Base-by-base conservation (phyloP, 2,329 filamentous ascomycete species). In the Bipolaris zeicola region DNA sequence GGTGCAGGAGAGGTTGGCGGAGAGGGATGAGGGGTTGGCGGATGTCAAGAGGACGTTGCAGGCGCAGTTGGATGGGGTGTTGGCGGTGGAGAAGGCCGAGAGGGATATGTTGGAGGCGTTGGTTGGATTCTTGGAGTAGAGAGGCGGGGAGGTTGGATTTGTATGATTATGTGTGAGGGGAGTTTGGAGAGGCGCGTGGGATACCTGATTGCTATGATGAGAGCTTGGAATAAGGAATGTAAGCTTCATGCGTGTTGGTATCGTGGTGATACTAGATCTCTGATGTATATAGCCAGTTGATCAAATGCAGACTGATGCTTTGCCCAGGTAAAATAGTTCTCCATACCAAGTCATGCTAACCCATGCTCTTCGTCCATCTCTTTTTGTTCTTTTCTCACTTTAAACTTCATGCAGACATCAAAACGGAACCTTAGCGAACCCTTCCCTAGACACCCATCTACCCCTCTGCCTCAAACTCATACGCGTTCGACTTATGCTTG, bases 401-500 rank as follows among this genome's bases (percentile, higher is more conserved):
- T 11, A 36, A 3, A 26, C 10, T 26, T 26, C 14, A 13, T 24
- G 34, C 11, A 34, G n/a, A 38, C 10, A 14, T 20, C 2, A 16
- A 10, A 36, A 50, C 5, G 1, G 13, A 11, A 10, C 4, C 5
- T 16, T 18, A 4, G 24, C 8, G 16, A 8, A 3, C 3, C 0
- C 28, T 24, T 34, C n/a, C 13, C 3, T 7, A 10, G 5, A 39
- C 6, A 42, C 11, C 5, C 14, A 31, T 28, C 22, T 52, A 77
- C 2, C 75, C 75, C 58, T 77, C 74, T 8, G 75, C 76, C 92
- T 77, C 91, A 46, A 90, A 87, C 68, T 93, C 90, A 72, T 96
- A 96, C 50, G 88, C 86, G 73, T 96, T 96, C 44, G 91, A 95
- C 82, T 96, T 98, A 81, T 99, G 95, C 82, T 99, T 99, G 3